These are phyloP conservation scores for Nothophaeocryptopus gaeumannii DNA, from an alignment of 2,329 filamentous ascomycete species.

Conservation along the genomic window DNA sequence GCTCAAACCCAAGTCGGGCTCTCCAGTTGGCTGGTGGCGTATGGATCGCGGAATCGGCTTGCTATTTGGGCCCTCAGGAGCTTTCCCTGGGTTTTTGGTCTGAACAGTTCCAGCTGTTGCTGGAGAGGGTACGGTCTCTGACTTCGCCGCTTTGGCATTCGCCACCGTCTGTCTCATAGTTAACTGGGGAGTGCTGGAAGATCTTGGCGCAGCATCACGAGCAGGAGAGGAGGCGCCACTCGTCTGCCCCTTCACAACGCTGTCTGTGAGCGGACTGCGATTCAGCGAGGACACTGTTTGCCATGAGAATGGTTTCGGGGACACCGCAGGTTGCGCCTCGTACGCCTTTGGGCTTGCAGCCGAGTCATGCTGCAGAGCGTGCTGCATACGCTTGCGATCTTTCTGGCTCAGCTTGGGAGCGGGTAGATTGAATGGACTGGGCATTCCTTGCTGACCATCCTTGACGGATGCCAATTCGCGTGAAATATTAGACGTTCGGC, in stretches of 20 bases:
- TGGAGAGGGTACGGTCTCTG: conserved; percentile 18
- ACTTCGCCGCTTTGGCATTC: conserved; percentile 37
- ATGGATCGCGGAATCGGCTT: conserved; percentile 45
- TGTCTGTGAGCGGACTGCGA: conserved; percentile 50
- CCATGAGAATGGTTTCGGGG: conserved; percentile 53
- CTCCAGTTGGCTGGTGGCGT: conserved; percentile 57
- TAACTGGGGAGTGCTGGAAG: conserved; percentile 49
- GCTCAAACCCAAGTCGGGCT: conserved; percentile 65
- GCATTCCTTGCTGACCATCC: conserved; percentile 15
- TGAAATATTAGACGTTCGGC: conserved; percentile 44
- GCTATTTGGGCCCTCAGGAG: conserved; percentile 34
- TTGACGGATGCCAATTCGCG: conserved; percentile 37
- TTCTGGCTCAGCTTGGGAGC: conserved; percentile 78
- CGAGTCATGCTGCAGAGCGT: conserved; percentile 51
- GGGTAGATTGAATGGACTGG: conserved; percentile 32
- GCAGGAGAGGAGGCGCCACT: conserved; percentile 28
- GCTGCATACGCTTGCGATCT: conserved; percentile 80
- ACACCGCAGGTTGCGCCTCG: conserved; percentile 29
- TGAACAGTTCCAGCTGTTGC: conserved; percentile 11
- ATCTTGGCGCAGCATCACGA: conserved; percentile 27
- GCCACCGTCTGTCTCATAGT: conserved; percentile 62
- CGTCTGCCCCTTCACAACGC: conserved; percentile 37
- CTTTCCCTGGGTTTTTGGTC: conserved; percentile 2
- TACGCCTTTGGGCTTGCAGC: conserved; percentile 22
- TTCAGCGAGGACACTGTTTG: conserved; percentile 57